Percentiles rank a stretch among this genome's conserved stretches.
phyloP scores from a whole-genome alignment of 805 yeast species.

The Pichia cabralensis region DNA sequence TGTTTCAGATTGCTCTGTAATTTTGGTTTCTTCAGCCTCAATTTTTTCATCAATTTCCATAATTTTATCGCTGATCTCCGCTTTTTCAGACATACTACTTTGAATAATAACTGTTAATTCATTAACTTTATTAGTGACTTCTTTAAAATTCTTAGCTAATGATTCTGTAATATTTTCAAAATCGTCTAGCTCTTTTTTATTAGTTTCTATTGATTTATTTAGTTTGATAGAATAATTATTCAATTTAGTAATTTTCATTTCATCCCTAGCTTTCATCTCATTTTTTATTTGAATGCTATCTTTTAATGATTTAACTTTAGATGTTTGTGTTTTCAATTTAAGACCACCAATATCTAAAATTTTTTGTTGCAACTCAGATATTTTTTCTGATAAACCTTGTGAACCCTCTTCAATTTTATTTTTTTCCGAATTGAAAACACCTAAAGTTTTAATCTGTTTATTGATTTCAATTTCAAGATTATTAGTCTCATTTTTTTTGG shows the following conservation, averaged over 20 bases:
- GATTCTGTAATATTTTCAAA: conserved; percentile 26
- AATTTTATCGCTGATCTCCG: conserved; percentile 9
- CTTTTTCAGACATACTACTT: conserved; percentile 28
- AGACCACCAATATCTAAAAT: conserved; percentile 92
- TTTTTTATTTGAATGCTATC: conserved; percentile 54
- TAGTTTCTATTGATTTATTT: conserved; percentile 34
- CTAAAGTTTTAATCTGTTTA: conserved; percentile 29
- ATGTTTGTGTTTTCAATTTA: conserved; percentile 63
- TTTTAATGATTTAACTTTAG: conserved; percentile 67
- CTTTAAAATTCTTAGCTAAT: conserved; percentile 23
- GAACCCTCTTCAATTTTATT: conserved; percentile 41
- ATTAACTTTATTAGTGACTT: conserved; percentile 18
- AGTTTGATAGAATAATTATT: conserved; percentile 54
- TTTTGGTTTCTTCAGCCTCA: conserved; percentile 54
- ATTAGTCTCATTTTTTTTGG: conserved; percentile 24
- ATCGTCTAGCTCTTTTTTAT: conserved; percentile 36
- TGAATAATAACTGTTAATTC: conserved; percentile 32
- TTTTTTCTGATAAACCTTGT: conserved; percentile 42
- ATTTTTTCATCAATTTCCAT: conserved; percentile 41
- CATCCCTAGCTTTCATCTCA: conserved; percentile 48
- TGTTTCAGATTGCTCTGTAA: conserved; percentile 30
- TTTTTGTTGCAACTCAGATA: conserved; percentile 55
- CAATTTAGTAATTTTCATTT: conserved; percentile 46
- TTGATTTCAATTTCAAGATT: conserved; percentile 15
- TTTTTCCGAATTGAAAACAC: conserved; percentile 19